phyloP scores from a whole-genome alignment of 2,329 filamentous ascomycete species.

The Xylariaceae sp. region DNA sequence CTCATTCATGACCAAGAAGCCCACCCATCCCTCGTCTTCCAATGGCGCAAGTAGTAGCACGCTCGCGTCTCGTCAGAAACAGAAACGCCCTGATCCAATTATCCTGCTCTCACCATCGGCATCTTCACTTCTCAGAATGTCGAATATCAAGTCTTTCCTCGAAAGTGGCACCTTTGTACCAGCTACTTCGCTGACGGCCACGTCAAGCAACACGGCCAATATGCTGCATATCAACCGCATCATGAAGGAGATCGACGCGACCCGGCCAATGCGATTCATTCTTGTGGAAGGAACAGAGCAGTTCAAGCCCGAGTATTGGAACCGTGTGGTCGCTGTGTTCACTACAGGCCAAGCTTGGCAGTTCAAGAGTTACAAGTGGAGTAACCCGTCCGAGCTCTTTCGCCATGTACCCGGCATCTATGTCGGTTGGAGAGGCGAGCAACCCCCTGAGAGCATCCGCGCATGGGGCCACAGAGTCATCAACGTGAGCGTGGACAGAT shows the following conservation, averaged over 20 bases:
- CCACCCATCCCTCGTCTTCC: constrained; percentile 36
- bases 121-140: constrained; percentile 88
- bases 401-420: constrained; percentile 81
- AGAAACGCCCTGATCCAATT: constrained; percentile 67
- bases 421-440: constrained; percentile 85
- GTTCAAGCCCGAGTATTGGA: constrained; percentile 98
- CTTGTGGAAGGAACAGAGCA: constrained; percentile 88
- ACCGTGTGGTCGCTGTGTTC: constrained; percentile 89
- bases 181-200: constrained; percentile 57
- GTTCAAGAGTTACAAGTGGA: constrained; percentile 98
- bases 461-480: constrained; percentile 83
- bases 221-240: constrained; percentile 81
- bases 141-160: constrained; percentile 93
- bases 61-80: constrained; percentile 52
- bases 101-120: constrained; percentile 95
- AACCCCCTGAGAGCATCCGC: constrained; percentile 68
- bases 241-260: constrained; percentile 64
- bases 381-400: constrained; percentile 81
- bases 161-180: constrained; percentile 77
- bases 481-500: constrained; percentile 77
- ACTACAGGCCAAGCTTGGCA: constrained; percentile 98
- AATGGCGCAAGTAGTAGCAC: constrained; percentile 40
- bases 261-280: constrained; percentile 81
- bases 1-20: constrained; percentile 64
- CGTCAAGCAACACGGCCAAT: constrained; percentile 59